A percentile compares a stretch with the other conserved stretches of the same genome.
Conservation (phyloP, 1,139 yeast species). For the Yarrowia galli region DNA sequence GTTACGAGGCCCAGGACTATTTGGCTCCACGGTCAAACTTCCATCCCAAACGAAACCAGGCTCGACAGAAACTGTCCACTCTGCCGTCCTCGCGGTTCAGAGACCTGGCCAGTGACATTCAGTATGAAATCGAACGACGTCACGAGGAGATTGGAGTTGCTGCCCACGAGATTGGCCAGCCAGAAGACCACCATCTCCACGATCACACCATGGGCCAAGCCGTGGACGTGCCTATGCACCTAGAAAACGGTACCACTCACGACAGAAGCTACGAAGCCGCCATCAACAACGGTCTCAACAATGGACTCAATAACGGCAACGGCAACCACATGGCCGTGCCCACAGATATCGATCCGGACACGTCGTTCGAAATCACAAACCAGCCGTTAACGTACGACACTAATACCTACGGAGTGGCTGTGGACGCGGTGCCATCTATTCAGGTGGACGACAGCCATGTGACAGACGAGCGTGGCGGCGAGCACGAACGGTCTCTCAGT, state of each 20-base stretch:
- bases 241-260: not conserved
- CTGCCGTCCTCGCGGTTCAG: slow-evolving; percentile 83
- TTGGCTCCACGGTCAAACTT: slow-evolving; percentile 54
- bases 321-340: slow-evolving; percentile 5
- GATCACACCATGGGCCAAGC: slow-evolving; percentile 32
- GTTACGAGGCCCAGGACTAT: slow-evolving; percentile 50
- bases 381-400: slow-evolving; percentile 15
- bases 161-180: slow-evolving; percentile 9
- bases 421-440: slow-evolving; percentile 8
- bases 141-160: slow-evolving; percentile 48
- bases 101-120: slow-evolving; percentile 89
- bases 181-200: not conserved
- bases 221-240: slow-evolving; percentile 14
- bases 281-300: too few relatives aligned
- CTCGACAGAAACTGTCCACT: slow-evolving; percentile 88
- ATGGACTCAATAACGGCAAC: not conserved
- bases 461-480: not conserved
- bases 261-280: not conserved
- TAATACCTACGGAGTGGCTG: slow-evolving; percentile 8
- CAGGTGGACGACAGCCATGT: slow-evolving; percentile 13
- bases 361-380: slow-evolving; percentile 22
- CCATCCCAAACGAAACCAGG: slow-evolving; percentile 95
- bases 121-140: slow-evolving; percentile 85
- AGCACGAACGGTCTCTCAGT: slow-evolving; percentile 9
- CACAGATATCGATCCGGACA: slow-evolving; percentile 3